Conservation (phyloP, 169 alveolate genomes). For the Cryptosporidium tyzzeri region DNA sequence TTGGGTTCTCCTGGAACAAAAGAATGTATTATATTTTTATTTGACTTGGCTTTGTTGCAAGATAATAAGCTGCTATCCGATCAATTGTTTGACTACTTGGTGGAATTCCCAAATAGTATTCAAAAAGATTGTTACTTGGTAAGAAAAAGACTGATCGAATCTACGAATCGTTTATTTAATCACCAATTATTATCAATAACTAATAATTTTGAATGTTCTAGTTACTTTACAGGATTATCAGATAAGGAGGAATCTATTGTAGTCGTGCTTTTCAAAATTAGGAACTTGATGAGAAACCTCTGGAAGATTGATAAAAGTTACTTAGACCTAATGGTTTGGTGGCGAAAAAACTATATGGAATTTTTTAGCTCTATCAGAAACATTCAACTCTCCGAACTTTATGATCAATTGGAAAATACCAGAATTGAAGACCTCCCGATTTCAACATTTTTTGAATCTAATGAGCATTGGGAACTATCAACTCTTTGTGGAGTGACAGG, state of each 20-base stretch:
- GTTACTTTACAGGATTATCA: conserved; percentile 31
- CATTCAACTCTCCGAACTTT: neutral
- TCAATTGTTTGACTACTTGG: conserved; percentile 35
- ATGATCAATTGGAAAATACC: conserved; percentile 16
- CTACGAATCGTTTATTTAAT: neutral
- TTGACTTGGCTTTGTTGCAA: conserved; percentile 49
- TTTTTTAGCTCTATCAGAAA: neutral
- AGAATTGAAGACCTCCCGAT: conserved; percentile 3
- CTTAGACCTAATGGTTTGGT: conserved; percentile 26
- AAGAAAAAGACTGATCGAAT: conserved; percentile 2
- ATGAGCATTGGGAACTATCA: conserved; percentile 33
- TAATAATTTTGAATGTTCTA: conserved; percentile 29
- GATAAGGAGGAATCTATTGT: conserved; percentile 39
- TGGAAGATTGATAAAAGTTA: conserved; percentile 19
- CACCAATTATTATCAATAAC: conserved; percentile 52
- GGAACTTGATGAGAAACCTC: conserved; percentile 32
- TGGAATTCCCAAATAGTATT: conserved; percentile 33
- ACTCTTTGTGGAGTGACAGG: conserved; percentile 52
- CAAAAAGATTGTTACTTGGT: conserved; percentile 11
- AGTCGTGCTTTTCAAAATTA: conserved; percentile 29
- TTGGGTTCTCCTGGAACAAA: conserved; percentile 61
- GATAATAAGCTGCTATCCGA: conserved; percentile 36
- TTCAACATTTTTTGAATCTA: neutral
- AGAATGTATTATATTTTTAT: conserved; percentile 24
- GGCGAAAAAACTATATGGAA: conserved; percentile 30